phyloP scores from a whole-genome alignment of 2,329 filamentous ascomycete genomes.

The Penicillium concentricum region DNA sequence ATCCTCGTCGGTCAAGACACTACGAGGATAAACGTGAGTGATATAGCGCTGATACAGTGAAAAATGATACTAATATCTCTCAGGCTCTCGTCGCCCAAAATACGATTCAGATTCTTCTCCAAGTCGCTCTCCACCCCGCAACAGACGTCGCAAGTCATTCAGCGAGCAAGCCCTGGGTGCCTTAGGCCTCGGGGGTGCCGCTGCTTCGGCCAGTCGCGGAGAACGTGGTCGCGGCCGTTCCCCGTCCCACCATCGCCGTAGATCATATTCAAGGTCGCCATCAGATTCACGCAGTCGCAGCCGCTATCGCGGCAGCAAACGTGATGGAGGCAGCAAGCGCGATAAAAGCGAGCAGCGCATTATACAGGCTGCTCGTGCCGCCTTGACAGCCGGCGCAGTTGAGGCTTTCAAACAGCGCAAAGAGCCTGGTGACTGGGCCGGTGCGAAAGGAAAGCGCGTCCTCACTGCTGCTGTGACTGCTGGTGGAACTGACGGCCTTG shows the following conservation, averaged over 20 bases:
- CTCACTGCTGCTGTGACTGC: conserved; percentile 83
- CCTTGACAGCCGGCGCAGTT: conserved; percentile 82
- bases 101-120: conserved; percentile 38
- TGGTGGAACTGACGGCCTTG: conserved; percentile 77
- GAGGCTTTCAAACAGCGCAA: conserved; percentile 91
- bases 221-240: conserved; percentile 50
- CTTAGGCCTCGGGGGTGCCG: conserved; percentile 57
- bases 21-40: conserved; percentile 46
- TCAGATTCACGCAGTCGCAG: conserved; percentile 51
- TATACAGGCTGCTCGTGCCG: conserved; percentile 86
- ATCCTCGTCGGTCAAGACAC: conserved; percentile 46
- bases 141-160: conserved; percentile 47
- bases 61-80: not conserved
- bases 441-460: conserved; percentile 87
- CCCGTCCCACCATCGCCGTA: conserved; percentile 25
- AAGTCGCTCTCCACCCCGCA: conserved; percentile 41
- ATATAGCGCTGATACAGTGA: not conserved
- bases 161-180: conserved; percentile 53
- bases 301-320: conserved; percentile 45
- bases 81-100: conserved; percentile 33
- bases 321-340: conserved; percentile 46
- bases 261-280: conserved; percentile 51
- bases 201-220: conserved; percentile 42
- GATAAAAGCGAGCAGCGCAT: conserved; percentile 60
- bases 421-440: conserved; percentile 83